A percentile compares a stretch with the other conserved stretches of the same genome.
These are phyloP conservation scores for Camellia sinensis DNA, from an alignment of 148 eudicot genomes.

Conservation along the genomic window DNA sequence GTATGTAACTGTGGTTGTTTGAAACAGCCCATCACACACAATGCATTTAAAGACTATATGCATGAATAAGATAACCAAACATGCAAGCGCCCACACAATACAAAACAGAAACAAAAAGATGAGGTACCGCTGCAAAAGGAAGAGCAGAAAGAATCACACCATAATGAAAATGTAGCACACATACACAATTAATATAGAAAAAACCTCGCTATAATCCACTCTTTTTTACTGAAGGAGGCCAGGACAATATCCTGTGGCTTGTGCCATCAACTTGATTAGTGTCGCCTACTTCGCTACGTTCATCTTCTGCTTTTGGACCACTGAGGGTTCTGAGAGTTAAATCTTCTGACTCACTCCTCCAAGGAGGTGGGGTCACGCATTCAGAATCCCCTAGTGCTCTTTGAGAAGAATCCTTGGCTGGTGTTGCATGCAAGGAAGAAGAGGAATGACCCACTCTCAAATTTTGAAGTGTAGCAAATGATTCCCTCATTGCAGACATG, in stretches of 20 bases:
- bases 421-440: constrained; percentile 42
- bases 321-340: constrained; percentile 38
- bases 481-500: constrained; percentile 99
- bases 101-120: not conserved
- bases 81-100: too few relatives aligned
- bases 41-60: not conserved
- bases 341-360: constrained; percentile 68
- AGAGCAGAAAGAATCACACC: not conserved
- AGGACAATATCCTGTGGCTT: constrained; percentile 52
- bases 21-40: not conserved
- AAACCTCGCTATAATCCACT: constrained; percentile 16
- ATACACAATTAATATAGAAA: not conserved
- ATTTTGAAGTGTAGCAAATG: constrained; percentile 80
- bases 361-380: constrained; percentile 77
- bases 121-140: not conserved
- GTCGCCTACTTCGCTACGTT: constrained; percentile 35
- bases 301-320: constrained; percentile 32
- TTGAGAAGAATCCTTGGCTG: constrained; percentile 38
- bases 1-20: not conserved
- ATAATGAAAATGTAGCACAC: not conserved
- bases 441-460: constrained; percentile 66
- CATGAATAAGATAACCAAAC: not conserved
- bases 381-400: constrained; percentile 49
- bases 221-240: constrained; percentile 60
- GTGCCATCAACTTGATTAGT: constrained; percentile 27